Evolutionary conservation across 176 grass and related monocot genomes (phyloP), one percentile per base, ranked within the genome.

Genomic region (Secale cereale): DNA sequence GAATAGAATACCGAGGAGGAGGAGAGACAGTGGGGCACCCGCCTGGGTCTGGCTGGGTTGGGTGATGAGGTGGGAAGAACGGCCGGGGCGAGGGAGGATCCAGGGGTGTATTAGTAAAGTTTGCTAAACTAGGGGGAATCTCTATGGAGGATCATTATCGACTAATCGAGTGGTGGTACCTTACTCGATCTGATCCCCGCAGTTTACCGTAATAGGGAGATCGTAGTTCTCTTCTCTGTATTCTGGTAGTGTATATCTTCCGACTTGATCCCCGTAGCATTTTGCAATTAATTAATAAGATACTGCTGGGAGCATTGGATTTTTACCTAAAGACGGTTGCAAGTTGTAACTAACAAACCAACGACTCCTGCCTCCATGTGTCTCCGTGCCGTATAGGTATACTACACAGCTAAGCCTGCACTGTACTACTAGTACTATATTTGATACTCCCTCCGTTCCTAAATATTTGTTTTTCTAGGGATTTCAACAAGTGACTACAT

Each of bases 1-100:
- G 59, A 80, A 91, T 80, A 62, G 76, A 91, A 84, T 84, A 80
- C 27, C 41, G 23, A 41, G 16, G 37, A 33, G 73, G 73, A 52
- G 77, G 57, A 16, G 32, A 75, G 7, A 75, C 41, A 75, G 72
- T 52, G 80, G 52, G 48, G 48, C 16, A 16, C 48, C 48, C 48
- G 48, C 48, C 48, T 19, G 48, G 16, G 16, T 19, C 16, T 17
- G 19, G 40, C 50, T 59, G 39, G 7, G 52, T 39, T 45, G 69
- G 74, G 15, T 15, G 14, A 48, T 45, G 48, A 52, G 48, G 48
- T 52, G 48, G 68, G 73, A 54, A 31, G 27, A 31, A 27, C 72
- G 29, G 27, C 26, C 72, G 25, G 28, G 14, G 25, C 9, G 22
- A 16, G 71, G 43, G 15, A 19, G 41, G 37, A 43, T 4, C 23